Evolutionary conservation across 306 rosid genomes (phyloP), one percentile per base, ranked within the genome.

Genomic region (Castanospermum australe): DNA sequence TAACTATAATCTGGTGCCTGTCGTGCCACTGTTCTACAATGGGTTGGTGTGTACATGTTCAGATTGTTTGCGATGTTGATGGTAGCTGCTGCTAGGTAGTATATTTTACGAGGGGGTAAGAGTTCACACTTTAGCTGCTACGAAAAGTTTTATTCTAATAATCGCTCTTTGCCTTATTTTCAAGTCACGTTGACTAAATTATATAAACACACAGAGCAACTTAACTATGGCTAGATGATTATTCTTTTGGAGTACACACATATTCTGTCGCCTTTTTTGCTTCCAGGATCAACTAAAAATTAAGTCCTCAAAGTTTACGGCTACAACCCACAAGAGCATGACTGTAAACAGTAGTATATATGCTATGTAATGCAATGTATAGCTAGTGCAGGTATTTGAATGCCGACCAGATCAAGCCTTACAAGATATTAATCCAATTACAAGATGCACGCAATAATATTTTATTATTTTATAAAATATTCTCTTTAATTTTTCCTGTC

Each of bases 121-220:
- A 56, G 69, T 32, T 44, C 55, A 45, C 36, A 22, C 81, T 45
- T 81, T 67, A 20, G 71, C 48, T 35, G 22, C 36, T 56, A 63
- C 22, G 10, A 47, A 67, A 67, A 57, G 65, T 73, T 32, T 47
- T 32, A 57, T 75, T 67, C 71, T 33, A 36, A 66, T 64, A 21
- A n/a, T 67, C 66, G 4, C 69, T 45, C 67, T 57, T 67, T 57
- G 65, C 51, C 52, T 59, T 45, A 41, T 67, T 75, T 80, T 28
- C 50, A 33, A 54, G 62, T 30, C 63, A 42, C 56, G 38, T 81
- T 39, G 78, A 59, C 61, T 68, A 30, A 75, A 59, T 36, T 73
- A 25, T 39, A 22, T 24, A 51, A 51, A 6, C 18, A 2, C 17
- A n/a, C 39, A 28, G 11, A 54, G 4, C 18, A 32, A 44, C 52